These are phyloP conservation scores for Ottelia alismoides DNA, from an alignment of 106 monocot genomes.

Conservation along the genomic window DNA sequence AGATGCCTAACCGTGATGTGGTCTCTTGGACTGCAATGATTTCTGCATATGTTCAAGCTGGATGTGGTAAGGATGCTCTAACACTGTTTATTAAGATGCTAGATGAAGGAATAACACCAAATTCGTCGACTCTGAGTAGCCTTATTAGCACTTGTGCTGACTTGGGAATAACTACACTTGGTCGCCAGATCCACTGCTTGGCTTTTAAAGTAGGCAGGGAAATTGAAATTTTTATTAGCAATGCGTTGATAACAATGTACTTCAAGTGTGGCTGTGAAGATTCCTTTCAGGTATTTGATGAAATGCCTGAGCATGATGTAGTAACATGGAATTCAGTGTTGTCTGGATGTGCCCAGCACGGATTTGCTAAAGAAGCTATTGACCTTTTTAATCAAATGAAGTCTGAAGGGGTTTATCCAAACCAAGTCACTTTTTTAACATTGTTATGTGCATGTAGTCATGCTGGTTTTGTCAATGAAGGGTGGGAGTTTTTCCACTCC, in stretches of 20 bases:
- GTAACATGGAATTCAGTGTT: conserved; percentile 50
- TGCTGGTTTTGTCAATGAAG: conserved; percentile 16
- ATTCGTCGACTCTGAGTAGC: conserved; percentile 28
- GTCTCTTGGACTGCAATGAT: conserved; percentile 20
- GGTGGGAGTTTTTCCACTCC: conserved; percentile 5
- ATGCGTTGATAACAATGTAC: conserved; percentile 54
- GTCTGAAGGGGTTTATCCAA: neutral
- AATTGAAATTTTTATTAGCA: conserved; percentile 29
- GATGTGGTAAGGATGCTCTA: conserved; percentile 27
- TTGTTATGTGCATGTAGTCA: conserved; percentile 16
- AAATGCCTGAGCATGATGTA: conserved; percentile 11
- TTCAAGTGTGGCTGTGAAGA: conserved; percentile 51
- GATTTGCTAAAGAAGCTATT: conserved; percentile 18
- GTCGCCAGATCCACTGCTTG: conserved; percentile 30
- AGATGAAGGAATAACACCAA: conserved; percentile 23
- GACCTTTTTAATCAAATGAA: conserved; percentile 8
- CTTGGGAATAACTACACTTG: conserved; percentile 21
- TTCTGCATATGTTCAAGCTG: conserved; percentile 36
- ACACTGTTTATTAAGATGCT: conserved; percentile 38
- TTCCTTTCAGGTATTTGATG: conserved; percentile 28
- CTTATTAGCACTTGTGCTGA: conserved; percentile 33
- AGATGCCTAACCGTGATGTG: conserved; percentile 22
- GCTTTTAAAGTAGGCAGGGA: conserved; percentile 24
- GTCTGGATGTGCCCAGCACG: conserved; percentile 36
- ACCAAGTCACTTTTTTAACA: conserved; percentile 9